Conservation (phyloP, 1,284 basidiomycete genomes). For the Takashimella tepidaria region DNA sequence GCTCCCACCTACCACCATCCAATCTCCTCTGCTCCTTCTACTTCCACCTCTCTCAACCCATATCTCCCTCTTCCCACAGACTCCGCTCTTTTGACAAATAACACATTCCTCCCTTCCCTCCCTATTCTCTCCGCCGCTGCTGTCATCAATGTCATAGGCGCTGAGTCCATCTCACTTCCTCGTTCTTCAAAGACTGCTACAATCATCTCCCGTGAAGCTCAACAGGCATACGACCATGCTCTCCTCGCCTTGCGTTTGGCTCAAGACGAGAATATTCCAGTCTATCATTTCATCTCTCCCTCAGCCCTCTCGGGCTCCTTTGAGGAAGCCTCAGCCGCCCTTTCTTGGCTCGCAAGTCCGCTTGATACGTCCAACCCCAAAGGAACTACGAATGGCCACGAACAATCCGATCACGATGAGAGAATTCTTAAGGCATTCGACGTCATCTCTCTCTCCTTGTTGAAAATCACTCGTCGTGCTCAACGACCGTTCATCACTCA, state of each 20-base stretch:
- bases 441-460: constrained; percentile 58
- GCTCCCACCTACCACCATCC: constrained; percentile 39
- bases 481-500: constrained; percentile 52
- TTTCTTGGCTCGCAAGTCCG: constrained; percentile 52
- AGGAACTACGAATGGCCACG: constrained; percentile 1
- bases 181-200: constrained; percentile 48
- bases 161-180: constrained; percentile 28
- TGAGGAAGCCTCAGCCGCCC: constrained; percentile 50
- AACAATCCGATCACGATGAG: constrained; percentile 13
- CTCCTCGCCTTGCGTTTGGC: constrained; percentile 67
- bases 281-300: constrained; percentile 73
- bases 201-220: constrained; percentile 59
- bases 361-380: background rate
- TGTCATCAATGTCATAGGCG: constrained; percentile 37
- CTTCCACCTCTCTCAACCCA: constrained; percentile 35
- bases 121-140: constrained; percentile 20
- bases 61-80: constrained; percentile 41
- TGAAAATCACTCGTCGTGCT: constrained; percentile 59
- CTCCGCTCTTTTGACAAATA: constrained; percentile 36
- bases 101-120: constrained; percentile 38
- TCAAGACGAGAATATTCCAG: constrained; percentile 56
- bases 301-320: constrained; percentile 37
- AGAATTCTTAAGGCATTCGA: constrained; percentile 58
- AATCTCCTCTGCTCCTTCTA: constrained; percentile 21
- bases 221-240: constrained; percentile 67